Evolutionary conservation across 345 rosid species (phyloP).

Genomic region (Aurinia saxatilis): DNA sequence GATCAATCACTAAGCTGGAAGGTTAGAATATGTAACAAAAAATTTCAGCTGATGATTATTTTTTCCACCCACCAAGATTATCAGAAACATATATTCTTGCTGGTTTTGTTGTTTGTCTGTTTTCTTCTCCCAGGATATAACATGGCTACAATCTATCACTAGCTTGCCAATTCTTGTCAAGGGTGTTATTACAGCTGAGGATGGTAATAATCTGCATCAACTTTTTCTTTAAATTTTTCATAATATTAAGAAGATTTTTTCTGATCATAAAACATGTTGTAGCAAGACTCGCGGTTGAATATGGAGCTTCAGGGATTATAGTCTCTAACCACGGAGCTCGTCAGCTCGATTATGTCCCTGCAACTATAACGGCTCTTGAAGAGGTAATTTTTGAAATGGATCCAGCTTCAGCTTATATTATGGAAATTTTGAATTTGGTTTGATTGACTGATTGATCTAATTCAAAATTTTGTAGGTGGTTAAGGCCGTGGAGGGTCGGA

Average conservation of each 20-base stretch:
- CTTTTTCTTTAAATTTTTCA: not conserved
- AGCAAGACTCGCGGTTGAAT: conserved; percentile 67
- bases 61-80: not conserved
- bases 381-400: conserved; percentile 39
- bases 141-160: conserved; percentile 93
- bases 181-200: conserved; percentile 91
- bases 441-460: not conserved
- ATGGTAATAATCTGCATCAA: conserved; percentile 38
- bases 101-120: not conserved
- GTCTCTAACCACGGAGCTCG: conserved; percentile 97
- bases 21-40: conserved; percentile 31
- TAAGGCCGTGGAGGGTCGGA: conserved; percentile 73
- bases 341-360: conserved; percentile 88
- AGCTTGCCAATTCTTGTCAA: conserved; percentile 85
- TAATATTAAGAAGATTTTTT: not conserved
- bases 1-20: conserved; percentile 88
- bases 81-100: not conserved
- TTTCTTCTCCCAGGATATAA: conserved; percentile 50
- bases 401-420: not conserved
- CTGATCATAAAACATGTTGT: conserved; percentile 19
- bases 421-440: not conserved
- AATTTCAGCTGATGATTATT: not conserved
- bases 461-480: conserved; percentile 47
- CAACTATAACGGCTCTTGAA: conserved; percentile 78
- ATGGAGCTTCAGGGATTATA: conserved; percentile 84